These are phyloP conservation scores for Centrapalus pauciflorus DNA, from an alignment of 129 eudicot genomes.

Conservation along the genomic window DNA sequence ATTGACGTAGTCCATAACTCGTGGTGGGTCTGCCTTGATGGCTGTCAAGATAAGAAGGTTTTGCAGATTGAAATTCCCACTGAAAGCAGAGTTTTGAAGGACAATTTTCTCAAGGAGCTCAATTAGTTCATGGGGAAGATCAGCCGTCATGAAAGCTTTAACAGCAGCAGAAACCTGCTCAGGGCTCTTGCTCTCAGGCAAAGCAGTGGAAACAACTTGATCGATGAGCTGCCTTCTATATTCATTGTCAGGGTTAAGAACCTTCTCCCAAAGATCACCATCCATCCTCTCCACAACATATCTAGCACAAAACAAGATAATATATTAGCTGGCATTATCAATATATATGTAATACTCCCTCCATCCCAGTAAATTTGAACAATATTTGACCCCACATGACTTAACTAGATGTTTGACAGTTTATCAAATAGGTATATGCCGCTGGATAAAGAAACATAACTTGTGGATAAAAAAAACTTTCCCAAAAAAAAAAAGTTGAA, in stretches of 20 bases:
- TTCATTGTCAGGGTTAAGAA: slow-evolving; percentile 93
- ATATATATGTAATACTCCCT: background rate
- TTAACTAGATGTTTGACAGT: no score
- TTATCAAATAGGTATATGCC: no score
- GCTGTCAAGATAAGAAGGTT: slow-evolving; percentile 95
- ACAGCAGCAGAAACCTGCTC: slow-evolving; percentile 99
- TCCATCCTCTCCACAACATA: slow-evolving; percentile 99
- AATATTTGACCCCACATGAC: background rate
- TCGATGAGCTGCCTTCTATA: slow-evolving; percentile 93
- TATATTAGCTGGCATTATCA: background rate
- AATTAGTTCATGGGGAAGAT: slow-evolving; percentile 94
- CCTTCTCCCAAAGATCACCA: slow-evolving; percentile 98
- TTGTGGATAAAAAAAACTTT: no score
- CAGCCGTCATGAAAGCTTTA: slow-evolving; percentile 99
- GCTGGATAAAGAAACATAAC: no score
- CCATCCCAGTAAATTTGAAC: background rate
- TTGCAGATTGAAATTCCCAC: slow-evolving; percentile 96
- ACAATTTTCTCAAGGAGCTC: slow-evolving; percentile 99
- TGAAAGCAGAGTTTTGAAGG: slow-evolving; percentile 96
- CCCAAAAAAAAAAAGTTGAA: background rate
- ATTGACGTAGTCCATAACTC: slow-evolving; percentile 93
- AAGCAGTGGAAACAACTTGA: slow-evolving; percentile 94
- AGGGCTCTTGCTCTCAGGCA: slow-evolving; percentile 99
- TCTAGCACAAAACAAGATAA: slow-evolving; percentile 31
- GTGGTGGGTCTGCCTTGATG: slow-evolving; percentile 90